Conservation (phyloP, 306 rosid species). For the Prunus salicina region DNA sequence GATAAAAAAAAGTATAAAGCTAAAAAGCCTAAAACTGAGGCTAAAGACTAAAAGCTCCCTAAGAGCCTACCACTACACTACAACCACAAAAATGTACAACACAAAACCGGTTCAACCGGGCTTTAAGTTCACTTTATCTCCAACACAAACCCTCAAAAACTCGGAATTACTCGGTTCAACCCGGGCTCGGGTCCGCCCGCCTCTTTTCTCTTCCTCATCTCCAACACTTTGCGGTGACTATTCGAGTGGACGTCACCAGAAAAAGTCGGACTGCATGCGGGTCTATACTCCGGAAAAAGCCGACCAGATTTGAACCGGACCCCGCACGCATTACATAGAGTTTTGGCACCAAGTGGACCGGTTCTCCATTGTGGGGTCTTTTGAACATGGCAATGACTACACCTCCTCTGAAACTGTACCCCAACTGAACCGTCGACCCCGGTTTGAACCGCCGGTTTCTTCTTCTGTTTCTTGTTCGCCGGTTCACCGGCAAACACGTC, state of each 20-base stretch:
- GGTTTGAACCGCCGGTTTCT: slow-evolving; percentile 34
- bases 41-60: slow-evolving; percentile 28
- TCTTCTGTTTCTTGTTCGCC: slow-evolving; percentile 70
- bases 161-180: slow-evolving; percentile 35
- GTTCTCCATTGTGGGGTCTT: slow-evolving; percentile 98
- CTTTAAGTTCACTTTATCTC: slow-evolving; percentile 8
- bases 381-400: slow-evolving; percentile 85
- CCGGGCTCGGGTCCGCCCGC: slow-evolving; percentile 35
- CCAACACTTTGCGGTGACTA: slow-evolving; percentile 87
- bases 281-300: slow-evolving; percentile 89
- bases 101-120: slow-evolving; percentile 24
- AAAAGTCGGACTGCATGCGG: slow-evolving; percentile 93
- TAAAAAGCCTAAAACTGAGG: neutral
- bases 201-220: slow-evolving; percentile 72
- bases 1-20: neutral
- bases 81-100: slow-evolving; percentile 24
- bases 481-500: slow-evolving; percentile 23
- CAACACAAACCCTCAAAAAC: slow-evolving; percentile 46
- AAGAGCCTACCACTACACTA: slow-evolving; percentile 1
- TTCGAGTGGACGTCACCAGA: slow-evolving; percentile 67
- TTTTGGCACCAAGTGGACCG: slow-evolving; percentile 85
- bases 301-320: slow-evolving; percentile 92
- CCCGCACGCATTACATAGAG: slow-evolving; percentile 93
- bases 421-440: slow-evolving; percentile 6
- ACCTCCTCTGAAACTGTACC: slow-evolving; percentile 61